Evolutionary conservation across 78 protist species (phyloP).

Genomic region (Dictyostelium purpureum): DNA sequence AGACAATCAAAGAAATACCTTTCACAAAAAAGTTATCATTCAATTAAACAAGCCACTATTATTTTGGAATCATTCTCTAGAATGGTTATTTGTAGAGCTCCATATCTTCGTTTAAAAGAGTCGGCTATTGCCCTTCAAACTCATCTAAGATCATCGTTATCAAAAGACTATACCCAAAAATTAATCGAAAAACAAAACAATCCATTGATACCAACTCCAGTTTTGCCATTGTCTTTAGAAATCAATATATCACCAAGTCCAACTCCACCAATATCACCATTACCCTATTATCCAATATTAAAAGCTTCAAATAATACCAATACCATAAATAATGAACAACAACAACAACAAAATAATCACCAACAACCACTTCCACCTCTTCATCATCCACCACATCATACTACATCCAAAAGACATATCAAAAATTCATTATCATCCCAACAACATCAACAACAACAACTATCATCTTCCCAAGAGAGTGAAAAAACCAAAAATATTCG

Average conservation of each 20-base stretch:
- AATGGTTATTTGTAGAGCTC: constrained; percentile 11
- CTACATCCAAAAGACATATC: too few relatives aligned
- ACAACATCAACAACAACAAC: neutral
- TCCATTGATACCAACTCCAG: neutral
- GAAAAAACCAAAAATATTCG: neutral
- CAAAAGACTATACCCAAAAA: constrained; percentile 21
- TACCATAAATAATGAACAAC: neutral
- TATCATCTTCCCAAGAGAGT: neutral
- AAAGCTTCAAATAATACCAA: neutral
- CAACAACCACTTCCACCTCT: neutral
- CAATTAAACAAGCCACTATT: constrained; percentile 4
- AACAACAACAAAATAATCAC: neutral
- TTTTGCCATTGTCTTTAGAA: neutral
- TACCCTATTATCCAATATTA: neutral
- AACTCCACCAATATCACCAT: constrained; percentile 48
- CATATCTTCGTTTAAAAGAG: constrained; percentile 5
- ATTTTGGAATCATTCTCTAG: constrained; percentile 30
- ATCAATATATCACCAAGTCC: neutral
- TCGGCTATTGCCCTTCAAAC: constrained; percentile 24
- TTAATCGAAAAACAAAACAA: too few relatives aligned
- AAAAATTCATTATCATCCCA: neutral
- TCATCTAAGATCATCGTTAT: neutral
- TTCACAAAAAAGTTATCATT: constrained; percentile 25
- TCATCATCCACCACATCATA: neutral
- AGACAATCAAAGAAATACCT: neutral